Percentiles rank a stretch among this genome's conserved stretches.
Evolutionary conservation across 257 asterid species (phyloP).

Genomic region (Lithospermum erythrorhizon): DNA sequence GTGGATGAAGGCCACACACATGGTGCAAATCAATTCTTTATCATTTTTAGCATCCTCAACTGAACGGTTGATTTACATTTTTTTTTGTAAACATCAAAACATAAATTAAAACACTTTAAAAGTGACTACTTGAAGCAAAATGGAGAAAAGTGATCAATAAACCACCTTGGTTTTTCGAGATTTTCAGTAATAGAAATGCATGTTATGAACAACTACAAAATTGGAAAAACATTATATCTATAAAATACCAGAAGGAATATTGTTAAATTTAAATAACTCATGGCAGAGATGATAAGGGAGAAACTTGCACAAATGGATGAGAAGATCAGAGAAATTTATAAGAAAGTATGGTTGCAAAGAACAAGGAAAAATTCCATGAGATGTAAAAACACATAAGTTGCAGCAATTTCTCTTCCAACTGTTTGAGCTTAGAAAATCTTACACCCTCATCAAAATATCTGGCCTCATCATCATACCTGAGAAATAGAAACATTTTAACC

Average conservation of each 20-base stretch:
- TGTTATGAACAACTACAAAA: no score
- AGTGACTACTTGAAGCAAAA: no score
- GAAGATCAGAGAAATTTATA: not conserved
- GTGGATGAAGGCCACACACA: no score
- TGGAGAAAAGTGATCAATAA: no score
- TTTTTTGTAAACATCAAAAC: no score
- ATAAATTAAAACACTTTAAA: no score
- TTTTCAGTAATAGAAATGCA: no score
- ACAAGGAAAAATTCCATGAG: not conserved
- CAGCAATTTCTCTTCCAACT: conserved; percentile 85
- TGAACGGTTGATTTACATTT: no score
- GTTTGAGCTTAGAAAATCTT: conserved; percentile 66
- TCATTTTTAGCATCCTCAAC: no score
- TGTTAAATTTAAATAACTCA: not conserved
- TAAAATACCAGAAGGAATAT: not conserved
- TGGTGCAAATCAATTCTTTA: no score
- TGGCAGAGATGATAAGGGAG: not conserved
- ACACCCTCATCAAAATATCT: conserved; percentile 93
- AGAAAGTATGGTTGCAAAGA: not conserved
- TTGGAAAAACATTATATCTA: no score
- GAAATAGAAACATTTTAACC: not conserved
- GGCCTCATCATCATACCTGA: conserved; percentile 87
- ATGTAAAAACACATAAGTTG: conserved; percentile 43
- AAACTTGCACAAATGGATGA: not conserved
- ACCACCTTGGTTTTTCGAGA: no score